Percentiles rank a stretch among this genome's conserved stretches.
phyloP scores from a whole-genome alignment of 495 filamentous ascomycete genomes.

The Lichenothelia convexa region DNA sequence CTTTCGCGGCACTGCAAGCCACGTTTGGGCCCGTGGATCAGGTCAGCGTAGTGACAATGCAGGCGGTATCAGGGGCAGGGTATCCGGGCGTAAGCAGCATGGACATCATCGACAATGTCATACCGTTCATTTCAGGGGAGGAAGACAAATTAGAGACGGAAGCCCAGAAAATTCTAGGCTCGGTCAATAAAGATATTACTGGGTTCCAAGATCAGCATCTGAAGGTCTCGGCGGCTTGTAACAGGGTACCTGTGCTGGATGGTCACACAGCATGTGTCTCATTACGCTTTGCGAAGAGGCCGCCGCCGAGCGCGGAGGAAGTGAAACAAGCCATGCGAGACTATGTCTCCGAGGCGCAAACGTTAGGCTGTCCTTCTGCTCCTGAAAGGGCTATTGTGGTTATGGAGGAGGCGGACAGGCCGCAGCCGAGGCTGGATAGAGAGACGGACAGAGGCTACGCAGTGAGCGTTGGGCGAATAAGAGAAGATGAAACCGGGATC shows the following conservation, averaged over 20 bases:
- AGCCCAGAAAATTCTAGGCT: conserved; percentile 25
- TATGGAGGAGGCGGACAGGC: conserved; percentile 25
- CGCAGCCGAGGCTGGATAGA: conserved; percentile 25
- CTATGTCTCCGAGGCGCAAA: conserved; percentile 24
- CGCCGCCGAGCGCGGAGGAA: conserved; percentile 22
- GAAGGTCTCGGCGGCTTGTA: conserved; percentile 22
- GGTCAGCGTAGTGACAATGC: conserved; percentile 26
- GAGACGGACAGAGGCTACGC: conserved; percentile 27
- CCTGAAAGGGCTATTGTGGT: conserved; percentile 25
- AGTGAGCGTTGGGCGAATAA: conserved; percentile 22
- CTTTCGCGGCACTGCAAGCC: conserved; percentile 23
- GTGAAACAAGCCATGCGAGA: conserved; percentile 25
- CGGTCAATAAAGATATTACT: conserved; percentile 17
- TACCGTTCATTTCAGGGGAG: conserved; percentile 26
- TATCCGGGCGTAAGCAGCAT: conserved; percentile 28
- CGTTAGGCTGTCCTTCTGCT: conserved; percentile 22
- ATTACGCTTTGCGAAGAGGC: conserved; percentile 19
- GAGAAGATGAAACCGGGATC: conserved; percentile 24
- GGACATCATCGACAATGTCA: conserved; percentile 29
- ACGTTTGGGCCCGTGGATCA: conserved; percentile 23
- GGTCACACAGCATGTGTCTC: conserved; percentile 27
- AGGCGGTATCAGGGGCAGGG: conserved; percentile 26
- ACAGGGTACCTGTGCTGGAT: conserved; percentile 25
- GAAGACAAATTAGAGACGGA: conserved; percentile 27
- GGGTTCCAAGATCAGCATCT: conserved; percentile 21